Conservation (phyloP, 129 eudicot species). For the Glebionis coronaria region DNA sequence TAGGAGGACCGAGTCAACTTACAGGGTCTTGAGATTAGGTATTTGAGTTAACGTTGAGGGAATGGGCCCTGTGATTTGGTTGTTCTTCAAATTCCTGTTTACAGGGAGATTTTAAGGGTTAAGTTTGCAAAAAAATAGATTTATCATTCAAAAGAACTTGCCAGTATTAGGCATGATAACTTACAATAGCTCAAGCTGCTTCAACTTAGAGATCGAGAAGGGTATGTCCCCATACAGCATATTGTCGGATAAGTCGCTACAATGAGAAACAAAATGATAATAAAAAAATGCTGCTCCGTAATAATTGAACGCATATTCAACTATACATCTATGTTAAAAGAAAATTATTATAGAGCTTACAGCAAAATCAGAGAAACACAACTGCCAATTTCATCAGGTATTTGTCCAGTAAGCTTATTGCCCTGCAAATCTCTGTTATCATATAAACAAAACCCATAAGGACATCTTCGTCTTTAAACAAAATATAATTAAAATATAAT, state of each 20-base stretch:
- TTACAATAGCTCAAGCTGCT: constrained; percentile 73
- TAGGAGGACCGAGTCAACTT: constrained; percentile 22
- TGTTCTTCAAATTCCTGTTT: constrained; percentile 73
- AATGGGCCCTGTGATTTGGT: constrained; percentile 75
- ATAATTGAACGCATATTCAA: too few relatives aligned
- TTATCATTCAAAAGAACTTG: background rate
- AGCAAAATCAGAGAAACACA: constrained; percentile 51
- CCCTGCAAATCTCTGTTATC: constrained; percentile 73
- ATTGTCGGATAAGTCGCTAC: constrained; percentile 78
- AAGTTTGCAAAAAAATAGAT: background rate
- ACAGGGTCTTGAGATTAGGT: constrained; percentile 81
- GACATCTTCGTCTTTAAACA: background rate
- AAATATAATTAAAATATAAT: background rate
- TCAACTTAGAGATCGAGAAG: constrained; percentile 73
- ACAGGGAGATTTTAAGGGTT: background rate
- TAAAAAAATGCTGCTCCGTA: too few relatives aligned
- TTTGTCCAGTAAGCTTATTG: constrained; percentile 75
- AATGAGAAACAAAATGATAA: background rate
- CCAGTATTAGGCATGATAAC: constrained; percentile 14
- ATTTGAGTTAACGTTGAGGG: constrained; percentile 90
- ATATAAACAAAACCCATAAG: constrained; percentile 12
- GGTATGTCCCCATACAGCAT: constrained; percentile 75
- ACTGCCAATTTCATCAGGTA: constrained; percentile 83
- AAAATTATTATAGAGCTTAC: constrained; percentile 32
- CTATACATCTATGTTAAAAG: too few relatives aligned